Conservation (phyloP, 2,329 filamentous ascomycete species). For the Trichoderma sp. region DNA sequence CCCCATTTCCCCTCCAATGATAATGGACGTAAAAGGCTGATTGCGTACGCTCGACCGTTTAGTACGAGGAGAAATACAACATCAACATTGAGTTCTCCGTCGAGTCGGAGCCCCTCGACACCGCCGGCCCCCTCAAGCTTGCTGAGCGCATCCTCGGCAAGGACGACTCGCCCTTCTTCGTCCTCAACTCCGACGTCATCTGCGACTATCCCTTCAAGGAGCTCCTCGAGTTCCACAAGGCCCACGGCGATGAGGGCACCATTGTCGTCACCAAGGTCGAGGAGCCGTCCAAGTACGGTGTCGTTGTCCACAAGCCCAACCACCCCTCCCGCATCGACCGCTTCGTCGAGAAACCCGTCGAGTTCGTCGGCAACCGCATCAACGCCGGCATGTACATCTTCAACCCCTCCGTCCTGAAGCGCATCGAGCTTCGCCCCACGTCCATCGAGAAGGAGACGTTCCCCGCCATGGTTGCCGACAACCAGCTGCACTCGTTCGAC, state of each 20-base stretch:
- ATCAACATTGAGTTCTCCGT: conserved; percentile 97
- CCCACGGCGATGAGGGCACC: conserved; percentile 91
- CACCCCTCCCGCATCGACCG: conserved; percentile 92
- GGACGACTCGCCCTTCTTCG: conserved; percentile 94
- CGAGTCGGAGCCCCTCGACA: conserved; percentile 92
- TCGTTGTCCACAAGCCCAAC: conserved; percentile 94
- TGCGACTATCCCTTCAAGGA: conserved; percentile 96
- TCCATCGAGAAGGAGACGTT: conserved; percentile 99
- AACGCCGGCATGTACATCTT: conserved; percentile 98
- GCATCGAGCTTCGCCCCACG: conserved; percentile 94
- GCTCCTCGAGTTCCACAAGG: conserved; percentile 87
- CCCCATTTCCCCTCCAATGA: conserved; percentile 5
- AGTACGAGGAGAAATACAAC: conserved; percentile 91
- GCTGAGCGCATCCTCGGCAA: conserved; percentile 90
- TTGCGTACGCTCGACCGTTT: conserved; percentile 17
- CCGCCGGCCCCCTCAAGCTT: conserved; percentile 91
- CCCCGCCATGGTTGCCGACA: conserved; percentile 87
- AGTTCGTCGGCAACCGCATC: conserved; percentile 98
- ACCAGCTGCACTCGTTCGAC: conserved; percentile 92
- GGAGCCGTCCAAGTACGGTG: conserved; percentile 98
- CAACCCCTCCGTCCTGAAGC: conserved; percentile 85
- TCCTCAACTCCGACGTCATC: conserved; percentile 97
- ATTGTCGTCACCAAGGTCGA: conserved; percentile 99
- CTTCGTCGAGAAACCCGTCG: conserved; percentile 98
- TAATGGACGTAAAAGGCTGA: conserved; percentile 10